phyloP scores from a whole-genome alignment of 257 asterid genomes.

The Buddleja alternifolia region DNA sequence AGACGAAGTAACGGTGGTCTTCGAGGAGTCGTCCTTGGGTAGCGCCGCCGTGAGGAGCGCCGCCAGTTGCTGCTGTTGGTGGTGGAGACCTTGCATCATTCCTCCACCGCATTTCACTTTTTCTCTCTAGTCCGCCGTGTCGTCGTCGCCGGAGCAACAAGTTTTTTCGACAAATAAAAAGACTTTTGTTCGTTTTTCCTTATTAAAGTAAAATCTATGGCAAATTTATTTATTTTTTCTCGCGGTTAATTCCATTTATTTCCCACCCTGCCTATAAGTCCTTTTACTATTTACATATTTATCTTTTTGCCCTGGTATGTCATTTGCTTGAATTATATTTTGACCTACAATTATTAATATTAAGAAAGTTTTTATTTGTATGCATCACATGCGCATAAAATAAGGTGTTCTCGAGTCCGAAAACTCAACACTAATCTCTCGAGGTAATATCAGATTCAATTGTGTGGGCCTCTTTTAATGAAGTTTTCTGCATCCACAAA shows the following conservation, averaged over 20 bases:
- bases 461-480: too few relatives aligned
- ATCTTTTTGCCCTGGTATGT: too few relatives aligned
- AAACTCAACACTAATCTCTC: too few relatives aligned
- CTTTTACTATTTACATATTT: too few relatives aligned
- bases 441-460: too few relatives aligned
- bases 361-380: too few relatives aligned
- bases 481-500: too few relatives aligned
- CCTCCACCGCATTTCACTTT: slow-evolving; percentile 53
- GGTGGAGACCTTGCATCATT: slow-evolving; percentile 96
- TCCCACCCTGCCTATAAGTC: background rate
- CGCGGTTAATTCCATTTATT: background rate
- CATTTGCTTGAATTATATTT: too few relatives aligned
- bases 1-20: slow-evolving; percentile 42
- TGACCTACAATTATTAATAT: too few relatives aligned
- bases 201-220: background rate
- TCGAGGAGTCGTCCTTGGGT: slow-evolving; percentile 69
- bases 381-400: too few relatives aligned
- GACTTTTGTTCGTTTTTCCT: background rate
- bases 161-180: slow-evolving; percentile 14
- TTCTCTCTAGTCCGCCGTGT: slow-evolving; percentile 27
- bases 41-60: slow-evolving; percentile 95
- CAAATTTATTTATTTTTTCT: background rate
- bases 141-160: slow-evolving; percentile 37
- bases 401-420: too few relatives aligned
- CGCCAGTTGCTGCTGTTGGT: slow-evolving; percentile 93